Evolutionary conservation across 257 asterid species (phyloP), one percentile per base, ranked within the genome.

Genomic region (Solanum lycopersicoides): DNA sequence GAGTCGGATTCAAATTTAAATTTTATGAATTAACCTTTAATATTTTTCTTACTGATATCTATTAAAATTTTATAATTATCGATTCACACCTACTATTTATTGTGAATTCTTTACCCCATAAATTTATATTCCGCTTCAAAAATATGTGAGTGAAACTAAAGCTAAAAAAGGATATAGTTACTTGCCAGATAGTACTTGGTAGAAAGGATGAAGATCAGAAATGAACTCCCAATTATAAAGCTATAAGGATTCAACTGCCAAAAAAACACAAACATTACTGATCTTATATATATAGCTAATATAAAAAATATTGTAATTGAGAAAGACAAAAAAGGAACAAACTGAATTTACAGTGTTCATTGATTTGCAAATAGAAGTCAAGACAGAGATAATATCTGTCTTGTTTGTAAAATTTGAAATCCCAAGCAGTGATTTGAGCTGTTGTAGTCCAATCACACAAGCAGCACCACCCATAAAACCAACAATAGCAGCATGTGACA

Each of bases 381-480:
- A 60, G 45, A 92, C 94, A 87, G 93, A 90, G 44, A 92, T 30
- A 18, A 90, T 68, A 83, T 92, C 93, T 3, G 92, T 92, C 59
- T 87, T 88, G 76, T 88, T 89, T 20, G 94, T 90, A 75, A 90
- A 90, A 5, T 87, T 79, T 11, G 90, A 39, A 45, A 89, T 72
- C 79, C 94, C 93, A 45, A 90, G 93, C 20, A 92, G 83, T 32
- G 91, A 90, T 75, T 92, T 92, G 30, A 90, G 89, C 71, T 92
- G 94, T 88, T 92, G 94, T 77, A 92, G 89, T 44, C 92, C 91
- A 83, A 92, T 90, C 21, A 91, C 90, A 83, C 89, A 87, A 85
- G 94, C 94, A 87, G 94, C 94, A 44, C 94, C 94, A 30, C 83
- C 94, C 94, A 92, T 92, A 87, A 92, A 92, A 45, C 94, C 94